Conservation (phyloP, 1,284 basidiomycete species). For the Trametes polyzona region DNA sequence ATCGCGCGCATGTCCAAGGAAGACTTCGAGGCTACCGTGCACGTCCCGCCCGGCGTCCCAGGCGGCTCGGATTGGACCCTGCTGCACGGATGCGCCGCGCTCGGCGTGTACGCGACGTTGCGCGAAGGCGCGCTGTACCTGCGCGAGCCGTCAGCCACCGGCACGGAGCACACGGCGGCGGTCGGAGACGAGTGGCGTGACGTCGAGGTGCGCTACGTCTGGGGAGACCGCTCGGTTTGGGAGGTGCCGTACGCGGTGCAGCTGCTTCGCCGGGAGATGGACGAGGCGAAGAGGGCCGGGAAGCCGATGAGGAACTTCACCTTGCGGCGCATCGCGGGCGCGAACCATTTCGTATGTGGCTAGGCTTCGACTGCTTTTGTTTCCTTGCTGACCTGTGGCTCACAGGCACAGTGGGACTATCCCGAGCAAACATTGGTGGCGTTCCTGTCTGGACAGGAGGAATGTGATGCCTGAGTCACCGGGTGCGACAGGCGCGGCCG, state of each 20-base stretch:
- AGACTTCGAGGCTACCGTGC: conserved; percentile 7
- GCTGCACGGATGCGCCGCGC: neutral
- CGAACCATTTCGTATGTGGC: conserved; percentile 22
- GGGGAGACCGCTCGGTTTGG: conserved; percentile 17
- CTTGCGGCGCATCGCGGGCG: conserved; percentile 5
- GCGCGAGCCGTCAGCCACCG: neutral
- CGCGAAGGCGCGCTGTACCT: conserved; percentile 5
- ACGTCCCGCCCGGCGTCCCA: conserved; percentile 3
- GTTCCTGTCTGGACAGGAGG: neutral
- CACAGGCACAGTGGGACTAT: conserved; percentile 31
- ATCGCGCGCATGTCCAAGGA: conserved; percentile 18
- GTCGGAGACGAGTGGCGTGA: conserved; percentile 6
- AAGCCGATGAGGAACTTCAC: conserved; percentile 7
- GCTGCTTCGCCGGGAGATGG: conserved; percentile 5
- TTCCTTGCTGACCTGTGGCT: neutral
- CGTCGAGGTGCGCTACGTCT: conserved; percentile 16
- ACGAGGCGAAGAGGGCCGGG: conserved; percentile 2
- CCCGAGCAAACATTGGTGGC: conserved; percentile 22
- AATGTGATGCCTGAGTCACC: neutral
- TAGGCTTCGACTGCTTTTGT: neutral
- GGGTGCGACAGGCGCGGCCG: too few relatives aligned
- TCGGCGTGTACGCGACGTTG: neutral
- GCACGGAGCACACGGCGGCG: neutral
- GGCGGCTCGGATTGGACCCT: conserved; percentile 13
- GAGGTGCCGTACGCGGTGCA: conserved; percentile 8